These are phyloP conservation scores for Fennellomyces sp. DNA, from an alignment of 371 early-diverging fungal genomes.

Conservation along the genomic window DNA sequence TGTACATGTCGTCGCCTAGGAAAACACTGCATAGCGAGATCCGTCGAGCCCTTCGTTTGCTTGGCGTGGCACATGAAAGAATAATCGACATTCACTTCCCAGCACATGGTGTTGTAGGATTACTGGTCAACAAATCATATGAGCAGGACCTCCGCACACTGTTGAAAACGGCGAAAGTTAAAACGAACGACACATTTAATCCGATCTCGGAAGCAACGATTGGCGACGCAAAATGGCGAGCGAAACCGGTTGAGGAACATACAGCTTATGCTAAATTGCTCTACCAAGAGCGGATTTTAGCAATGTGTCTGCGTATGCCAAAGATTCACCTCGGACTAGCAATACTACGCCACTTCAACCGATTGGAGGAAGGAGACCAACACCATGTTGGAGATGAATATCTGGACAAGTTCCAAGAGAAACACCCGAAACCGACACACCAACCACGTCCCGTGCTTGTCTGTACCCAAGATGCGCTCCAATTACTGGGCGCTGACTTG, in stretches of 20 bases:
- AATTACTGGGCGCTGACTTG: background rate
- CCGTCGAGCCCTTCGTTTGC: background rate
- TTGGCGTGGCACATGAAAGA: background rate
- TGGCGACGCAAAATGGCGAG: background rate
- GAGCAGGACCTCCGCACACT: background rate
- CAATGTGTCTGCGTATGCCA: background rate
- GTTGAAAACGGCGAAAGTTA: background rate
- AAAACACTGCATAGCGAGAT: slow-evolving; percentile 2
- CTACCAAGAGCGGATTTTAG: background rate
- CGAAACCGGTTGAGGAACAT: background rate
- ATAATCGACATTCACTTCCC: slow-evolving; percentile 16
- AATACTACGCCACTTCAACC: background rate
- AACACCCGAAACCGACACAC: background rate
- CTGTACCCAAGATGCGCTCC: background rate
- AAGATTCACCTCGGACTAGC: background rate
- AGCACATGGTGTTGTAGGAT: background rate
- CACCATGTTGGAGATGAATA: background rate
- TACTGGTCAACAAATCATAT: background rate
- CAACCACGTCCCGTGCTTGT: background rate
- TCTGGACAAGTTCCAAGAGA: background rate
- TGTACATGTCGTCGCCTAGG: background rate
- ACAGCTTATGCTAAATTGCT: background rate
- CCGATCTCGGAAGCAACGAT: background rate
- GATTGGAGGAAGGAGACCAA: background rate
- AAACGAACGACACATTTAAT: background rate